A percentile compares a stretch with the other conserved stretches of the same genome.
Evolutionary conservation across 2,329 filamentous ascomycete genomes (phyloP).

Genomic region (Neurospora sp.): DNA sequence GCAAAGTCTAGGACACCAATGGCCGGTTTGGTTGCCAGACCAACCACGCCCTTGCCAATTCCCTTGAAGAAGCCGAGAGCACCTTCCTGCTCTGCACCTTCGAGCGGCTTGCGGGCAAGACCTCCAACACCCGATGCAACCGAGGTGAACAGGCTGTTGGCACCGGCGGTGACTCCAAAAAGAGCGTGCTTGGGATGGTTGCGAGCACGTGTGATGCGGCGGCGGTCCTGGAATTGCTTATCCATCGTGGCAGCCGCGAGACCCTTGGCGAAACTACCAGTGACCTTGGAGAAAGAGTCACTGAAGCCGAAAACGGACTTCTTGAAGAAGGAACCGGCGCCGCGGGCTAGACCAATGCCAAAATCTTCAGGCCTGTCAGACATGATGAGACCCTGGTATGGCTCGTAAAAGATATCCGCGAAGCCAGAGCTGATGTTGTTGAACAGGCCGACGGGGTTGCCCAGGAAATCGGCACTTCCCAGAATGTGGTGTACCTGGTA

Average conservation of each 20-base stretch:
- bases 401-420: constrained; percentile 97
- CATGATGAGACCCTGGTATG: constrained; percentile 91
- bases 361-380: constrained; percentile 93
- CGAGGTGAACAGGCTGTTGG: constrained; percentile 88
- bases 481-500: constrained; percentile 96
- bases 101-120: constrained; percentile 82
- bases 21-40: constrained; percentile 91
- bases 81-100: constrained; percentile 93
- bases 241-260: constrained; percentile 91
- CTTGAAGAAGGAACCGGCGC: constrained; percentile 94
- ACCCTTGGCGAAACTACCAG: constrained; percentile 93
- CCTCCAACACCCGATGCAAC: constrained; percentile 90
- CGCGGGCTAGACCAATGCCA: constrained; percentile 89
- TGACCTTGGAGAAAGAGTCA: constrained; percentile 96
- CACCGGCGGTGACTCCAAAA: constrained; percentile 90
- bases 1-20: constrained; percentile 96
- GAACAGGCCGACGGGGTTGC: constrained; percentile 94
- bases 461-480: constrained; percentile 92
- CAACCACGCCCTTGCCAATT: constrained; percentile 87
- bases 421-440: constrained; percentile 97
- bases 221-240: constrained; percentile 96
- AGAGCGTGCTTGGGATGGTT: constrained; percentile 96
- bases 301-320: constrained; percentile 97
- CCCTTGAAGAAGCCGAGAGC: constrained; percentile 94
- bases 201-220: constrained; percentile 83